A percentile compares a stretch with the other conserved stretches of the same genome.
Conservation (phyloP, 192 early-diverging fungal species). For the Coemansia sp. region DNA sequence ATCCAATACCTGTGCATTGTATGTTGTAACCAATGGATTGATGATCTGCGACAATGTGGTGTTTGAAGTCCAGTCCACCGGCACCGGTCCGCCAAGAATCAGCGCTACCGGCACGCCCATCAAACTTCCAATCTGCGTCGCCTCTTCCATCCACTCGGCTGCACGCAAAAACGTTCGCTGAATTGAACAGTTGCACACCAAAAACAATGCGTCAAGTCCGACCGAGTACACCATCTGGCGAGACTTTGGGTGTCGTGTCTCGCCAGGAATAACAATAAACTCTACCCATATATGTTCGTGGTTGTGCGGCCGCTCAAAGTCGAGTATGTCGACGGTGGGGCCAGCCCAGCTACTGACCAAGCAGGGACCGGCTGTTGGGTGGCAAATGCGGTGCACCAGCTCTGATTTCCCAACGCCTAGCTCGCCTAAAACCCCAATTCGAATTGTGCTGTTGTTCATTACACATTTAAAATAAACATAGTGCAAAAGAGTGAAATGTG, state of each 20-base stretch:
- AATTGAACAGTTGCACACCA: constrained; percentile 39
- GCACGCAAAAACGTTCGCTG: constrained; percentile 34
- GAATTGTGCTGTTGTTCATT: constrained; percentile 44
- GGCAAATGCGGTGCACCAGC: constrained; percentile 45
- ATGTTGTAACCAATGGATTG: constrained; percentile 25
- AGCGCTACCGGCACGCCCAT: constrained; percentile 27
- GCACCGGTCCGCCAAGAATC: constrained; percentile 32
- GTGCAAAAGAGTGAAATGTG: not conserved
- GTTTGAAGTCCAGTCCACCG: constrained; percentile 26
- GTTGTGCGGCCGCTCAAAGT: constrained; percentile 18
- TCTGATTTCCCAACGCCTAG: constrained; percentile 36
- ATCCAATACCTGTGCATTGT: constrained; percentile 26
- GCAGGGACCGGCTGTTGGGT: constrained; percentile 7
- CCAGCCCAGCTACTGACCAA: constrained; percentile 11
- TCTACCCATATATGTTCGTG: constrained; percentile 32
- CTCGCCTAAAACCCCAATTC: constrained; percentile 49
- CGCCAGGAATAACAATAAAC: constrained; percentile 43
- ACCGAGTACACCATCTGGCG: constrained; percentile 50
- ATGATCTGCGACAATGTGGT: constrained; percentile 14
- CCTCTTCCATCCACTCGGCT: constrained; percentile 51
- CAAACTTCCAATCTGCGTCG: constrained; percentile 1
- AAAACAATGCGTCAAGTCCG: constrained; percentile 35
- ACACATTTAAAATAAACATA: not conserved
- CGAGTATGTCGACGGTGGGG: constrained; percentile 34
- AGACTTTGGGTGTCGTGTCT: constrained; percentile 37